A percentile compares a stretch with the other conserved stretches of the same genome.
phyloP scores from a whole-genome alignment of 2,329 filamentous ascomycete genomes.

The Exophiala calicioides region DNA sequence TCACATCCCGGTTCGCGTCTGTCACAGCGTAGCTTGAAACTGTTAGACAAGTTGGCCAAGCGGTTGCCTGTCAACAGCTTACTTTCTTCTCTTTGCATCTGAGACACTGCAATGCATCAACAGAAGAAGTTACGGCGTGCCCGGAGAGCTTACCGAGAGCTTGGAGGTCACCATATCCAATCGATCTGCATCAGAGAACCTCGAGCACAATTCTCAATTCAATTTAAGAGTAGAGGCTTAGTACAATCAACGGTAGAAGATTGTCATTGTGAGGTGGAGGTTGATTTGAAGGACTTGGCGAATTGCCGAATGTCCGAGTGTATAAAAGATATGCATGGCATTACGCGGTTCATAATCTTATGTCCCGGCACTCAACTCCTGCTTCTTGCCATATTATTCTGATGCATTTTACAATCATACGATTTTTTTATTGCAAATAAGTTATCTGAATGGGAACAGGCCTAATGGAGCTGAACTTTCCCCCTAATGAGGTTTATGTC shows the following conservation, averaged over 20 bases:
- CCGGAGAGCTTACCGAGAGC: background rate
- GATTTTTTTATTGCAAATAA: too few relatives aligned
- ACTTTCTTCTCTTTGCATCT: background rate
- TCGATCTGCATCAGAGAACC: background rate
- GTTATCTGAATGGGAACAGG: too few relatives aligned
- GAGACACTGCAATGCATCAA: background rate
- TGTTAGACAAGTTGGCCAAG: background rate
- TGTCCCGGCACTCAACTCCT: too few relatives aligned
- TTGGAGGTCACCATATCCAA: background rate
- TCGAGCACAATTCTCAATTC: background rate
- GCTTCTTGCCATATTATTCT: too few relatives aligned
- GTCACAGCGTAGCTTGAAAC: background rate
- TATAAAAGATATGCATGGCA: background rate
- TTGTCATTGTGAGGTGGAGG: background rate
- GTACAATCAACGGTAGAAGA: background rate
- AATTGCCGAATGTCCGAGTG: background rate
- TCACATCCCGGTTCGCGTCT: background rate
- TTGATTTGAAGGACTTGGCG: background rate
- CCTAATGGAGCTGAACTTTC: too few relatives aligned
- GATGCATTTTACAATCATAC: too few relatives aligned
- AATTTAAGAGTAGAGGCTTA: background rate
- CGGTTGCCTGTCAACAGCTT: background rate
- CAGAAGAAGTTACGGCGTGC: background rate
- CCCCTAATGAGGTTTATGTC: too few relatives aligned
- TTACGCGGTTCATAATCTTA: too few relatives aligned